Conservation (phyloP, 2,329 filamentous ascomycete species). For the Aureobasidium sp. region DNA sequence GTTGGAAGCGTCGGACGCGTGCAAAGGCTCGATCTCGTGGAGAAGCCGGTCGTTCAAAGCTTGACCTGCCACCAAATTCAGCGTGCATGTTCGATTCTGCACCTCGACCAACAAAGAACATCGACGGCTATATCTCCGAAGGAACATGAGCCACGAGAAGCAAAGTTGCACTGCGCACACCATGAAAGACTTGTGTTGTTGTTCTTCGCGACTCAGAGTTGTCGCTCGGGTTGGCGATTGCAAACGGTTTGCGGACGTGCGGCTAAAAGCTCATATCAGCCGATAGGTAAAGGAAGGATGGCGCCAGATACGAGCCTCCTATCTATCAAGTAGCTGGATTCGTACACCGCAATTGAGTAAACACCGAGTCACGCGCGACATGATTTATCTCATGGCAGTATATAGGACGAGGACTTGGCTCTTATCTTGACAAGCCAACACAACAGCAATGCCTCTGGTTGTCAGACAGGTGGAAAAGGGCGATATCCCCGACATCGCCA, state of each 20-base stretch:
- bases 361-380: background rate
- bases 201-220: background rate
- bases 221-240: background rate
- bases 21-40: background rate
- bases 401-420: background rate
- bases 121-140: background rate
- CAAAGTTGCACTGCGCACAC: background rate
- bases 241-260: background rate
- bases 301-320: background rate
- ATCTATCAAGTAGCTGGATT: background rate
- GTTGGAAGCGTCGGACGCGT: background rate
- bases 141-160: background rate
- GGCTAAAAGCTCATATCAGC: background rate
- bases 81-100: constrained; percentile 2
- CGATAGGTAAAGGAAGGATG: background rate
- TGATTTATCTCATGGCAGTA: background rate
- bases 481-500: constrained; percentile 19
- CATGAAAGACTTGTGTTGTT: background rate
- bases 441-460: constrained; percentile 18
- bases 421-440: no score
- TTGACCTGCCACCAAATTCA: background rate
- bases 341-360: background rate
- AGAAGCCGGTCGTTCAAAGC: background rate
- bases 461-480: constrained; percentile 16
- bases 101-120: background rate